A percentile compares a stretch with the other conserved stretches of the same genome.
phyloP scores from a whole-genome alignment of 345 rosid genomes.

The Dovyalis caffra region DNA sequence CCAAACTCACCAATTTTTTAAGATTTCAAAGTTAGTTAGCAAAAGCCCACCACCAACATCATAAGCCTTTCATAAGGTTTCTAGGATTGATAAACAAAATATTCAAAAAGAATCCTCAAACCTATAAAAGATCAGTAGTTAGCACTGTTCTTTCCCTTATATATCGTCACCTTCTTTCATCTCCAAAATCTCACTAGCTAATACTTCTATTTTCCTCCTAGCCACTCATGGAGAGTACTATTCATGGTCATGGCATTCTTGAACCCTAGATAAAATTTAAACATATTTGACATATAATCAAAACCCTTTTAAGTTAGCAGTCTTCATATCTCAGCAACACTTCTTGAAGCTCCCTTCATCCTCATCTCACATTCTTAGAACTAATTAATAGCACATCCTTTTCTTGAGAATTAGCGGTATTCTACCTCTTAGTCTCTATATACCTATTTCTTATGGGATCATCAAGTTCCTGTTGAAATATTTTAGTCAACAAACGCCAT shows the following conservation, averaged over 20 bases:
- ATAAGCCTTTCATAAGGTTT: constrained; percentile 35
- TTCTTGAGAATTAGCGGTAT: too few species aligned
- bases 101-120: constrained; percentile 19
- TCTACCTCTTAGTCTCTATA: neutral
- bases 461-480: constrained; percentile 14
- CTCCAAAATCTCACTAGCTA: neutral
- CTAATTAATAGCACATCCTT: too few species aligned
- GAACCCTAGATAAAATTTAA: constrained; percentile 9
- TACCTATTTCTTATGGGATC: constrained; percentile 9
- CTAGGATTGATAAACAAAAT: constrained; percentile 35
- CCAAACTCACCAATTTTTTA: neutral
- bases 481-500: neutral
- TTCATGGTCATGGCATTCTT: constrained; percentile 3
- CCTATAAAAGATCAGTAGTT: constrained; percentile 6
- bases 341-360: neutral
- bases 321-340: neutral
- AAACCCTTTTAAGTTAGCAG: neutral
- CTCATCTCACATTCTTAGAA: neutral
- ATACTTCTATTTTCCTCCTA: neutral
- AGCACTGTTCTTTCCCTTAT: constrained; percentile 7
- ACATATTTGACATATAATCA: neutral
- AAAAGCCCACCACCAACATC: constrained; percentile 25
- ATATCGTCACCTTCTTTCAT: constrained; percentile 2
- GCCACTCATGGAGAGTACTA: neutral
- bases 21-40: constrained; percentile 4